Evolutionary conservation across 768 basidiomycete species (phyloP), one percentile per base, ranked within the genome.

Genomic region (Coprinopsis cinerea): DNA sequence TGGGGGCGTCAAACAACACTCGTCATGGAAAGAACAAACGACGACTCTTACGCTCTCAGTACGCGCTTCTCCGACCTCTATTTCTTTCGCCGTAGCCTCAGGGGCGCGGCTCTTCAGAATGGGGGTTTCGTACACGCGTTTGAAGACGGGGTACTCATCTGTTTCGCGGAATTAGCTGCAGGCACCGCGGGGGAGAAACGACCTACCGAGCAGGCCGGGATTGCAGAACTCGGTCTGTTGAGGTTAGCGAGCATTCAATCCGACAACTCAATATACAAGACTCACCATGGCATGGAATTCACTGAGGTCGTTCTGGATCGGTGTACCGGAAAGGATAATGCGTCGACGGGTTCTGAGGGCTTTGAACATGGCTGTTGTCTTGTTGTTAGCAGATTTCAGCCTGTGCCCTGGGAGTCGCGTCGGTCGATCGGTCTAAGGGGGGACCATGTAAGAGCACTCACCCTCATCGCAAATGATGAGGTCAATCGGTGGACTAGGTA

Each of bases 391-490:
- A 9, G 92, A 92, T 61, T n/a, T n/a, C n/a, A n/a, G n/a, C n/a
- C n/a, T n/a, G n/a, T n/a, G n/a, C n/a, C n/a, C n/a, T n/a, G n/a
- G n/a, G n/a, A n/a, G n/a, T n/a, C n/a, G n/a, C n/a, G n/a, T n/a
- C n/a, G n/a, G n/a, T n/a, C n/a, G n/a, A n/a, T n/a, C n/a, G n/a
- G n/a, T n/a, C n/a, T n/a, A n/a, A n/a, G n/a, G 92, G 89, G 44
- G 11, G 30, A 40, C 3, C 26, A 30, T 44, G 26, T 34, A 13
- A 41, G 27, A 40, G 18, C 9, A 36, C 24, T 26, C 32, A 59
- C 93, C 94, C 78, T 99, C 96, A 60, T 99, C 96, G 57, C 95
- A 98, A 18, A 99, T 74, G 53, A 99, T 86, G 3, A 99, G 69
- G 6, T 90, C 96, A 54, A 99, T 89, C 0, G 90, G 87, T 17